Evolutionary conservation across 2,329 filamentous ascomycete species (phyloP).

Genomic region (Colletotrichum paranaense): DNA sequence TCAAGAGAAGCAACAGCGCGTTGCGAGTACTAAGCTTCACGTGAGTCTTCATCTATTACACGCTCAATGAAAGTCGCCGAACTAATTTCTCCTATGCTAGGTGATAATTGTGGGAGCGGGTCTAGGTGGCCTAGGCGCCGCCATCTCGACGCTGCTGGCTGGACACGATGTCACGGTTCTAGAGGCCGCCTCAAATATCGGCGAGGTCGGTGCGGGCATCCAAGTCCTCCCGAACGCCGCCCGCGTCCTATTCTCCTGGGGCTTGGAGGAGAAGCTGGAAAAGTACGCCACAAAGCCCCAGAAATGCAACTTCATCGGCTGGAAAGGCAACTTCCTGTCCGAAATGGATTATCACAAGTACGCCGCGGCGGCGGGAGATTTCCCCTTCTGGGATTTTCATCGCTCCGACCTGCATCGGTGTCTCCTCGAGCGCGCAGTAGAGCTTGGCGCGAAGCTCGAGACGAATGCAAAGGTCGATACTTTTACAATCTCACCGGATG

Average conservation of each 20-base stretch:
- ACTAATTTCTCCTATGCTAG: not conserved
- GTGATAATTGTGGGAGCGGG: conserved; percentile 36
- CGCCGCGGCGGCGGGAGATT: conserved; percentile 30
- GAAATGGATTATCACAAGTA: conserved; percentile 31
- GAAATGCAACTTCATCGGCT: conserved; percentile 31
- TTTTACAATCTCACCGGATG: conserved; percentile 21
- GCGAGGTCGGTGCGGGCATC: conserved; percentile 38
- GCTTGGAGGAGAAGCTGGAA: conserved; percentile 31
- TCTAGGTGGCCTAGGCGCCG: conserved; percentile 32
- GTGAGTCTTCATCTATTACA: not conserved
- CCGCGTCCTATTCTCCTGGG: conserved; percentile 35
- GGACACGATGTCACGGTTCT: conserved; percentile 35
- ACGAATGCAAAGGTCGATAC: conserved; percentile 28
- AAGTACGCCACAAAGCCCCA: conserved; percentile 36
- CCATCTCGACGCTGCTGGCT: conserved; percentile 24
- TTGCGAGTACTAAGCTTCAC: conserved; percentile 6
- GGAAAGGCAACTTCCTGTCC: conserved; percentile 36
- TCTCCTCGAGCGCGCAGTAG: conserved; percentile 27
- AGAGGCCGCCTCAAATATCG: conserved; percentile 30
- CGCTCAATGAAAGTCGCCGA: not conserved
- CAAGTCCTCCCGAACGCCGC: conserved; percentile 35
- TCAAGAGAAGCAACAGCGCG: conserved; percentile 21
- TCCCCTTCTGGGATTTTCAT: conserved; percentile 36
- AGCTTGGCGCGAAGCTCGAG: conserved; percentile 29
- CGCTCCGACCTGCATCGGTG: conserved; percentile 36